Evolutionary conservation across 2,329 filamentous ascomycete genomes (phyloP).

Genomic region (Metarhizium humberi): DNA sequence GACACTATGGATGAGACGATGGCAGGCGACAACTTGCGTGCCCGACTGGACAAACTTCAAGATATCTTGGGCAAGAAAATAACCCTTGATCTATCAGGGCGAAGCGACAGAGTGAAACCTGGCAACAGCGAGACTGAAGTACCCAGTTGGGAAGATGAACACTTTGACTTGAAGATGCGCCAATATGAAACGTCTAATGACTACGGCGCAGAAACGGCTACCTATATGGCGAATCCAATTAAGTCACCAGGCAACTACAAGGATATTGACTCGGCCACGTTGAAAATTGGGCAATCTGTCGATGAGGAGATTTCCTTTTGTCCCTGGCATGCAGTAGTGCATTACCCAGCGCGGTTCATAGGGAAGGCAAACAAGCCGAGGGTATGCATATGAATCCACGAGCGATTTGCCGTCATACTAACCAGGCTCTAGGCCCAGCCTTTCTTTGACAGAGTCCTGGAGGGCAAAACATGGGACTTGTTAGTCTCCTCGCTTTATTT

Average conservation of each 20-base stretch:
- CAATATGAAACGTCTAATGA: neutral
- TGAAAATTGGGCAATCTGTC: slow-evolving; percentile 15
- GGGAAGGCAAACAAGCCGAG: slow-evolving; percentile 40
- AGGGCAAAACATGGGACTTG: slow-evolving; percentile 64
- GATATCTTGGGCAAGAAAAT: slow-evolving; percentile 8
- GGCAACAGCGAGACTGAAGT: neutral
- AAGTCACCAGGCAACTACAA: neutral
- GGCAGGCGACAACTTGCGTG: slow-evolving; percentile 5
- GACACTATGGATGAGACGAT: neutral
- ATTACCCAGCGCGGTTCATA: slow-evolving; percentile 52
- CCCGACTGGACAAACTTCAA: slow-evolving; percentile 9
- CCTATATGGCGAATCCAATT: neutral
- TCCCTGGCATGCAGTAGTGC: slow-evolving; percentile 42
- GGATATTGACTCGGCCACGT: slow-evolving; percentile 13
- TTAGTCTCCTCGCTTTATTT: slow-evolving; percentile 31
- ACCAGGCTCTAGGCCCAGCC: slow-evolving; percentile 24
- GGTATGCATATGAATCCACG: slow-evolving; percentile 18
- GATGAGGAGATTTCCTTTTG: slow-evolving; percentile 28
- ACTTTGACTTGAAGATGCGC: neutral
- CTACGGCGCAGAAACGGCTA: neutral
- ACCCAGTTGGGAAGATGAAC: slow-evolving; percentile 1
- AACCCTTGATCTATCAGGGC: slow-evolving; percentile 1
- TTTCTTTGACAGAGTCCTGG: slow-evolving; percentile 52
- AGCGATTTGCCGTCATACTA: neutral
- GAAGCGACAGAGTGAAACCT: neutral